Percentiles rank a stretch among this genome's conserved stretches.
phyloP scores from a whole-genome alignment of 148 eudicot species.

The Tetragonia tetragonoides region DNA sequence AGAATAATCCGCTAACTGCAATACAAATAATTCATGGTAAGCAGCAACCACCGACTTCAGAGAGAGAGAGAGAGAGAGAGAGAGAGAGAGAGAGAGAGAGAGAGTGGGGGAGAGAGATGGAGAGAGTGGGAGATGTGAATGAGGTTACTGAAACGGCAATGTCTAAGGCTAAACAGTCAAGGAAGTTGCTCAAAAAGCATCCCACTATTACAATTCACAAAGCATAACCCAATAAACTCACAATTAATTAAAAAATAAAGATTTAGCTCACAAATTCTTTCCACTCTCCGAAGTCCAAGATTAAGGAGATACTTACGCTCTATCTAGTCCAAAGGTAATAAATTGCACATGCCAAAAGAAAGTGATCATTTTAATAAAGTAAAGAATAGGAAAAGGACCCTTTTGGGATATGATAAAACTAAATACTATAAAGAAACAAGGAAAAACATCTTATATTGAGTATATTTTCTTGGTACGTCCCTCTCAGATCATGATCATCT shows the following conservation, averaged over 20 bases:
- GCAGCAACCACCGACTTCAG: not conserved
- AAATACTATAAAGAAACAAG: not conserved
- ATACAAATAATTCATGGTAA: not conserved
- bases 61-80: slow-evolving; percentile 6
- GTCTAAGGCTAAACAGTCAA: not conserved
- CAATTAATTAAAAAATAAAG: too few relatives aligned
- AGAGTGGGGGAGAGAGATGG: not conserved
- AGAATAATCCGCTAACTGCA: slow-evolving; percentile 4
- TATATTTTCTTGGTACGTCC: not conserved
- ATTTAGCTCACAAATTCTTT: too few relatives aligned
- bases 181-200: too few relatives aligned
- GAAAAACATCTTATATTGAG: not conserved
- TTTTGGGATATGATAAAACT: not conserved
- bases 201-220: too few relatives aligned
- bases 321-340: not conserved
- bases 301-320: not conserved
- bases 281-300: not conserved
- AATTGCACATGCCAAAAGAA: slow-evolving; percentile 5
- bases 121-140: not conserved
- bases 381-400: not conserved
- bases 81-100: not conserved
- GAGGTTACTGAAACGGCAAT: slow-evolving; percentile 29
- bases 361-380: not conserved
- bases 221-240: too few relatives aligned
- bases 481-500: not conserved